Conservation (phyloP, 805 yeast species). For the Torulaspora maleeae region DNA sequence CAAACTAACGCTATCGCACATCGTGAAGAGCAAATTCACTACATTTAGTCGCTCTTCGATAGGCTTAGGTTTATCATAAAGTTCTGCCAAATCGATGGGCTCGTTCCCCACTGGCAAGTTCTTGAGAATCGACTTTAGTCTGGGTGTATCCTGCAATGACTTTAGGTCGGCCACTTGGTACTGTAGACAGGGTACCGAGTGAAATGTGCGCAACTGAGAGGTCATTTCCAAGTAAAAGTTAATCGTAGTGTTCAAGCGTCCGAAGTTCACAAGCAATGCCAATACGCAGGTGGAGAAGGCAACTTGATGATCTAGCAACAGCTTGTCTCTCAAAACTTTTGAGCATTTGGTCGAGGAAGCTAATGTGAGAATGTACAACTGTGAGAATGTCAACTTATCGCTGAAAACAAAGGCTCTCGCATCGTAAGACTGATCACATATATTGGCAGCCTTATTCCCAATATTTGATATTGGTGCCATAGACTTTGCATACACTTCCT, state of each 20-base stretch:
- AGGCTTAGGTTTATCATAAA: constrained; percentile 55
- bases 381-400: constrained; percentile 68
- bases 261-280: constrained; percentile 83
- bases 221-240: constrained; percentile 95
- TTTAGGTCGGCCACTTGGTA: constrained; percentile 46
- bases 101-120: constrained; percentile 32
- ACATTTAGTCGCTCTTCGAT: constrained; percentile 50
- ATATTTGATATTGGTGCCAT: constrained; percentile 33
- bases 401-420: constrained; percentile 37
- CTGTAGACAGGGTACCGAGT: constrained; percentile 87
- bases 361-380: constrained; percentile 73
- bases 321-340: constrained; percentile 71
- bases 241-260: constrained; percentile 90
- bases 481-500: constrained; percentile 37
- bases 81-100: constrained; percentile 47
- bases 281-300: constrained; percentile 74
- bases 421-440: constrained; percentile 35
- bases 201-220: constrained; percentile 86
- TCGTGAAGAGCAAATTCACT: constrained; percentile 66
- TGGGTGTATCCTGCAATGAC: constrained; percentile 90
- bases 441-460: constrained; percentile 33
- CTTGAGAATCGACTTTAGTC: constrained; percentile 83
- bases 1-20: constrained; percentile 60
- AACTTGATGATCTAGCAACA: constrained; percentile 55
- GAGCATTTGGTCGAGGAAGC: constrained; percentile 82